Evolutionary conservation across 2,329 filamentous ascomycete genomes (phyloP), one percentile per base, ranked within the genome.

Genomic region (Talaromyces sp.): DNA sequence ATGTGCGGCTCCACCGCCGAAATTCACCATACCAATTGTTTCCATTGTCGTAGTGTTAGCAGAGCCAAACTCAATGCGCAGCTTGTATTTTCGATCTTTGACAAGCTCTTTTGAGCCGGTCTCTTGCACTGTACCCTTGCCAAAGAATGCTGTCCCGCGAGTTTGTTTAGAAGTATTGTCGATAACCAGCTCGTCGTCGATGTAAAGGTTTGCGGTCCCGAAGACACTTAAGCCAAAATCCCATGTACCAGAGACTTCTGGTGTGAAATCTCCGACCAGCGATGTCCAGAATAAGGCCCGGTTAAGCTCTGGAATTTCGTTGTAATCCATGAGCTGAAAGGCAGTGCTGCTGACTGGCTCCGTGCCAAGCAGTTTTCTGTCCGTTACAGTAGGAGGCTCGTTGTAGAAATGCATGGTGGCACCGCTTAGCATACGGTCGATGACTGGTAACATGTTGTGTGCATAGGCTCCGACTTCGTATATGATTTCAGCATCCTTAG

Each of bases 111-210:
- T 82, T 1, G 77, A 79, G 15, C 87, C 88, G 54, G 84, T 84
- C 69, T 89, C 85, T 73, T 91, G 89, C 3, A 83, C 78, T 0
- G 88, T 90, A 2, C 85, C 88, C n/a, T 81, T 82, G 29, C 88
- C 86, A 67, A 89, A 88, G 80, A 91, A 91, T 5, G 85, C 83
- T 49, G 87, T 85, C 7, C 88, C 87, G 19, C 84, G 82, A 58
- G 75, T 79, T 73, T 91, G 89, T 66, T 87, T 85, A 59, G 86
- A 87, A 15, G 84, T 83, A 71, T 90, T 90, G 76, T 90, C 86
- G n/a, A 91, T 83, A 38, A 90, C 79, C 2, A 89, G 77, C 65
- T 86, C 78, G 67, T 80, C 86, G 68, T 90, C 85, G 63, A 90
- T 82, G 68, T 84, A 88, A 15, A 90, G 80, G 69, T 86, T 86